Percentiles rank a stretch among this genome's conserved stretches.
Conservation (phyloP, 768 basidiomycete genomes). For the Mycena pura region DNA sequence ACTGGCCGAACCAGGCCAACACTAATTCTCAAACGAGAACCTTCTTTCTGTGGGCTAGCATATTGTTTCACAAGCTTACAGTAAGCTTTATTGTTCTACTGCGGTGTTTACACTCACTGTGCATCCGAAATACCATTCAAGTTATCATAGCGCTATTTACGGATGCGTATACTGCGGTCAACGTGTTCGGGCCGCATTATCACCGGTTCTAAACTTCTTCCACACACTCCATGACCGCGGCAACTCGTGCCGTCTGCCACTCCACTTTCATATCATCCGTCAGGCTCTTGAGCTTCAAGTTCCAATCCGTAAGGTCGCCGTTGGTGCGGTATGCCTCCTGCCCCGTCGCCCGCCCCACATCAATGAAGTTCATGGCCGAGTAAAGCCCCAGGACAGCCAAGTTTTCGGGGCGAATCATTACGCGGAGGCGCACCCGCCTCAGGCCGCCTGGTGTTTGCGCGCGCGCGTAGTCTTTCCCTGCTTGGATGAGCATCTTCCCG, state of each 20-base stretch:
- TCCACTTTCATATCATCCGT: constrained; percentile 1
- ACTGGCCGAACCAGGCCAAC: too few species aligned
- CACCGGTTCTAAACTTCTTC: too few species aligned
- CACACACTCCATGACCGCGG: constrained; percentile 1
- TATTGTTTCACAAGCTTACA: too few species aligned
- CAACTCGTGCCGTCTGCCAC: neutral
- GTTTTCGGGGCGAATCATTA: constrained; percentile 8
- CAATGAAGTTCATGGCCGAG: neutral
- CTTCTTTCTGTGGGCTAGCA: too few species aligned
- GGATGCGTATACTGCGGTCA: too few species aligned
- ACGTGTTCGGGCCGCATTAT: too few species aligned
- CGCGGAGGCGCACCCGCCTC: neutral
- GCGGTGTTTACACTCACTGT: too few species aligned
- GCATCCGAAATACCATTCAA: too few species aligned
- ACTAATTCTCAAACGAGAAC: too few species aligned
- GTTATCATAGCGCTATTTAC: too few species aligned
- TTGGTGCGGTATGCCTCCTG: constrained; percentile 7
- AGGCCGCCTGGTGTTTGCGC: too few species aligned
- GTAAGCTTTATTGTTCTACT: too few species aligned
- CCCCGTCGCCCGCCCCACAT: constrained; percentile 3
- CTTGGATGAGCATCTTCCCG: constrained; percentile 5
- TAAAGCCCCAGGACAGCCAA: neutral
- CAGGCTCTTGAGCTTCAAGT: neutral
- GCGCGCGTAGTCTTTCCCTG: constrained; percentile 2
- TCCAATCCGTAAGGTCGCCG: neutral